A percentile compares a stretch with the other conserved stretches of the same genome.
phyloP scores from a whole-genome alignment of 2,329 filamentous ascomycete species.

The Fusarium sp. region DNA sequence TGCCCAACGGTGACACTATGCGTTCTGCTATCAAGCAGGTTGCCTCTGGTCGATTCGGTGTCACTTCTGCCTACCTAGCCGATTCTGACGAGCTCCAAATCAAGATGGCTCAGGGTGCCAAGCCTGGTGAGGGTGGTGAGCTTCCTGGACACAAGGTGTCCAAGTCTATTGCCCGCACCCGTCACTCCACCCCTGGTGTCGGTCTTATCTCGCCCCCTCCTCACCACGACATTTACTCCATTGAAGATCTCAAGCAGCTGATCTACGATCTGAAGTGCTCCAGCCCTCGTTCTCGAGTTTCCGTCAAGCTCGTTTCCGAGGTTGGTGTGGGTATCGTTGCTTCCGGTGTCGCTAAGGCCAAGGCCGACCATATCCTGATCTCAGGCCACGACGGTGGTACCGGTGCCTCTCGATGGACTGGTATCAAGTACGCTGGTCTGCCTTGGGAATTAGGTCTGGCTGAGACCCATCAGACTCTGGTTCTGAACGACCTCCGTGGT shows the following conservation, averaged over 20 bases:
- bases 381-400: slow-evolving; percentile 98
- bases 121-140: slow-evolving; percentile 97
- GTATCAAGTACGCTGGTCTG: slow-evolving; percentile 97
- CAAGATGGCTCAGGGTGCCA: slow-evolving; percentile 99
- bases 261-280: slow-evolving; percentile 99
- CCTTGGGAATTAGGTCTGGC: slow-evolving; percentile 97
- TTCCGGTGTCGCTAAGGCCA: slow-evolving; percentile 96
- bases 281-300: slow-evolving; percentile 90
- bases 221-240: slow-evolving; percentile 98
- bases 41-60: slow-evolving; percentile 94
- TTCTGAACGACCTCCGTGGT: slow-evolving; percentile 94
- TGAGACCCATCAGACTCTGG: slow-evolving; percentile 95
- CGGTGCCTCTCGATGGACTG: slow-evolving; percentile 96
- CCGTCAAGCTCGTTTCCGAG: slow-evolving; percentile 97
- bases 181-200: slow-evolving; percentile 96
- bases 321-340: slow-evolving; percentile 98
- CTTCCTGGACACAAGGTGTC: slow-evolving; percentile 97
- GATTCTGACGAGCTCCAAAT: slow-evolving; percentile 98
- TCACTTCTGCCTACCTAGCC: slow-evolving; percentile 93
- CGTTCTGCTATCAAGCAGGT: slow-evolving; percentile 98
- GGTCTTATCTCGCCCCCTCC: slow-evolving; percentile 96
- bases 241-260: slow-evolving; percentile 96
- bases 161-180: slow-evolving; percentile 90
- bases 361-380: slow-evolving; percentile 96
- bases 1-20: slow-evolving; percentile 96